Percentiles rank a stretch among this genome's conserved stretches.
These are phyloP conservation scores for Clarkia xantiana DNA, from an alignment of 345 rosid genomes.

Conservation along the genomic window DNA sequence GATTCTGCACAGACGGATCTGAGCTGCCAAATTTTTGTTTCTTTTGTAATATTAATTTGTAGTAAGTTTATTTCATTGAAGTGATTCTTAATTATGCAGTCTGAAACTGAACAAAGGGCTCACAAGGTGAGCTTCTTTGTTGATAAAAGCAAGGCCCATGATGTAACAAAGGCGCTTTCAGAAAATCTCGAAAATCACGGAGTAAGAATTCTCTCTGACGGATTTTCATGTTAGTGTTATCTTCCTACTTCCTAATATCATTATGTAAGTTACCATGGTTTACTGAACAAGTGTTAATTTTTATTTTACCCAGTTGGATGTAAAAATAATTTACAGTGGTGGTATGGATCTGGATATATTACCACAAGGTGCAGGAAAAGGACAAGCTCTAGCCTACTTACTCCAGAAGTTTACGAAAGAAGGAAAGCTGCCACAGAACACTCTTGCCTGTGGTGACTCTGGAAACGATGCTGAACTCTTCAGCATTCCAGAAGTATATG, in stretches of 20 bases:
- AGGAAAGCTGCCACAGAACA: conserved; percentile 60
- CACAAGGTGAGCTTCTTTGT: conserved; percentile 90
- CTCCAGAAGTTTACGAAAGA: conserved; percentile 55
- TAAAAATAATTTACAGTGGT: conserved; percentile 85
- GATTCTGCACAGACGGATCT: conserved; percentile 1
- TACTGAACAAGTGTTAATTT: neutral
- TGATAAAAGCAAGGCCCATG: conserved; percentile 66
- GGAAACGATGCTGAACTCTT: conserved; percentile 97
- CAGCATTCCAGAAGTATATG: conserved; percentile 78
- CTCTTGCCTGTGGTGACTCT: conserved; percentile 96
- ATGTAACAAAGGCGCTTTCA: conserved; percentile 45
- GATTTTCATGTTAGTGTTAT: neutral
- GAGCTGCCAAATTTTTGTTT: neutral
- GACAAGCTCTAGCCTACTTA: conserved; percentile 90
- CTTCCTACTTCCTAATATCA: neutral
- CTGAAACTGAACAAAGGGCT: conserved; percentile 79
- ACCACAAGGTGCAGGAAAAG: conserved; percentile 97
- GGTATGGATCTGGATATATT: conserved; percentile 92
- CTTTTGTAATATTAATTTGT: neutral
- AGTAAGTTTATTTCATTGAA: neutral
- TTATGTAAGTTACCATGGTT: neutral
- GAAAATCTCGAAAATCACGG: conserved; percentile 43
- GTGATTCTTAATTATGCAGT: conserved; percentile 24
- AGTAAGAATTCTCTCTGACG: conserved; percentile 25
- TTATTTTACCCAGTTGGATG: conserved; percentile 50